Conservation (phyloP, 140 eudicot species). For the Oenanthe javanica region DNA sequence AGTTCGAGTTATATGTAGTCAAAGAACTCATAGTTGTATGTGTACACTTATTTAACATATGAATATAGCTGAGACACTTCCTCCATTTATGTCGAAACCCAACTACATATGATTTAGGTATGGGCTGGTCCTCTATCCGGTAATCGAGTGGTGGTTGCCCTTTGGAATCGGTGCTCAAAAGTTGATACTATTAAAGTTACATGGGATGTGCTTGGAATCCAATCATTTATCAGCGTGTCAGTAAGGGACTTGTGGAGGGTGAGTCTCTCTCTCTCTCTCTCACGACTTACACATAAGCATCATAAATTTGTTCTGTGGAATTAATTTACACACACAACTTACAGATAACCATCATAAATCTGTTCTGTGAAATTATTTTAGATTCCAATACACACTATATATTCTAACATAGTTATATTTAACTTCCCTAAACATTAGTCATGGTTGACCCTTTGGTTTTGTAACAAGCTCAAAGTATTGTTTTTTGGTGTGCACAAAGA, state of each 20-base stretch:
- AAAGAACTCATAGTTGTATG: background rate
- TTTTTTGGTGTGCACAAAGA: background rate
- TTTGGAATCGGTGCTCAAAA: conserved; percentile 82
- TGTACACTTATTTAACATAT: background rate
- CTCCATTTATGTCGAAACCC: background rate
- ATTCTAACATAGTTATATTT: background rate
- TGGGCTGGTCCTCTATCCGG: conserved; percentile 96
- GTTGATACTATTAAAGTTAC: conserved; percentile 44
- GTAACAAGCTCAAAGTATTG: background rate
- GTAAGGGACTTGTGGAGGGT: conserved; percentile 93
- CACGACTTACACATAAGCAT: background rate
- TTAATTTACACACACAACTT: background rate
- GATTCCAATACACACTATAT: background rate
- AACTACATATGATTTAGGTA: conserved; percentile 31
- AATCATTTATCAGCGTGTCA: conserved; percentile 47
- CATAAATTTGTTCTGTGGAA: background rate
- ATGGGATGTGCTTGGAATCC: conserved; percentile 69
- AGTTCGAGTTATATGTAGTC: too few relatives aligned
- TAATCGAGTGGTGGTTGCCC: conserved; percentile 47
- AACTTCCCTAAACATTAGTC: background rate
- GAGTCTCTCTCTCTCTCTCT: background rate
- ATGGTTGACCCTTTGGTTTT: background rate
- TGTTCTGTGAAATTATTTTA: background rate
- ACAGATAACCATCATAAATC: background rate
- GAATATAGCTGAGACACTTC: background rate